Conservation (phyloP, 2,329 filamentous ascomycete genomes). For the Xylariomycetidae sp. region DNA sequence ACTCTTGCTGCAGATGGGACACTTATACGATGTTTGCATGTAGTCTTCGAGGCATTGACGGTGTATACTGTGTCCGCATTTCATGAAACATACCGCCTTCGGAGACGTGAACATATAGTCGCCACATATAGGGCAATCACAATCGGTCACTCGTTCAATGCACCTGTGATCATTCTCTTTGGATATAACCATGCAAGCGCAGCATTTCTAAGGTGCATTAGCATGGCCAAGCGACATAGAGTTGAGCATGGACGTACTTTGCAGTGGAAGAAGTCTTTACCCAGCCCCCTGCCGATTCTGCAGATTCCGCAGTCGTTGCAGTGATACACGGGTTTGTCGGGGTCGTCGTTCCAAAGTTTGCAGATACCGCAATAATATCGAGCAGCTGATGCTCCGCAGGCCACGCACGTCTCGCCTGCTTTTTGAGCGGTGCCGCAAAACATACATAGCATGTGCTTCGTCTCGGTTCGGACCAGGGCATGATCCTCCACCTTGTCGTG, state of each 20-base stretch:
- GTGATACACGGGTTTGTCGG: conserved; percentile 89
- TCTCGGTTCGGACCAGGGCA: conserved; percentile 72
- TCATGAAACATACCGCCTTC: conserved; percentile 85
- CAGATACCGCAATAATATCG: conserved; percentile 93
- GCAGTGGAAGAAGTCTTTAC: conserved; percentile 98
- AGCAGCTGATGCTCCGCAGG: conserved; percentile 72
- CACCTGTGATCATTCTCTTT: conserved; percentile 85
- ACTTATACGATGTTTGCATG: conserved; percentile 88
- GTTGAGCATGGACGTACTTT: too few relatives aligned
- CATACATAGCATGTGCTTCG: conserved; percentile 97
- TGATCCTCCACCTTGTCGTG: conserved; percentile 83
- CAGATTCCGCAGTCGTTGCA: conserved; percentile 96
- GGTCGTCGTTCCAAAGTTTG: conserved; percentile 95
- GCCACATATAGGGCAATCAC: conserved; percentile 93
- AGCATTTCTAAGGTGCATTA: conserved; percentile 87
- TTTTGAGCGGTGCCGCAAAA: conserved; percentile 80
- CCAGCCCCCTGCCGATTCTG: conserved; percentile 80
- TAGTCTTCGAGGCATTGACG: conserved; percentile 83
- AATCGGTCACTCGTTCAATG: conserved; percentile 90
- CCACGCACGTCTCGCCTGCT: conserved; percentile 70
- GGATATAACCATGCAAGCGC: conserved; percentile 87
- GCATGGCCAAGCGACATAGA: too few relatives aligned
- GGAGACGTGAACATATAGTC: conserved; percentile 95
- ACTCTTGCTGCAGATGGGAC: conserved; percentile 92
- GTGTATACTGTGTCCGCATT: conserved; percentile 94